Evolutionary conservation across 2,329 filamentous ascomycete species (phyloP).

Genomic region (Drechslerella dactyloides): DNA sequence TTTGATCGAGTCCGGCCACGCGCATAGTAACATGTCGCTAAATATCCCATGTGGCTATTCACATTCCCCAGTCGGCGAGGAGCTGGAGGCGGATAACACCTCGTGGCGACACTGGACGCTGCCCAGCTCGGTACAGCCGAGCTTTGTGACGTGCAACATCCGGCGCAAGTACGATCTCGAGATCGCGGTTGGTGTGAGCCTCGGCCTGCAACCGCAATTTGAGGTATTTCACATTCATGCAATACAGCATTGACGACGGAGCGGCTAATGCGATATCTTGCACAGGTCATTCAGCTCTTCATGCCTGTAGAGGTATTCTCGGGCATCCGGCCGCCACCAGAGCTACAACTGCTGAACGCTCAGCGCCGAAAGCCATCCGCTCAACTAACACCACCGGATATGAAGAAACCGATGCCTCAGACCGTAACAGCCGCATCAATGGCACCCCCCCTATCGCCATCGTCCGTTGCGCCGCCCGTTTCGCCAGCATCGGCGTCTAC

Average conservation of each 20-base stretch:
- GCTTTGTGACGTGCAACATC: slow-evolving; percentile 88
- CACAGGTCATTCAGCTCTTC: slow-evolving; percentile 79
- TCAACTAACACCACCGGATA: slow-evolving; percentile 18
- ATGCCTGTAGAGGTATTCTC: slow-evolving; percentile 84
- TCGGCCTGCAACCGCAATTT: slow-evolving; percentile 67
- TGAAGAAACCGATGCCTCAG: slow-evolving; percentile 9
- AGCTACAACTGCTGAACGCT: slow-evolving; percentile 61
- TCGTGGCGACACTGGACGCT: slow-evolving; percentile 76
- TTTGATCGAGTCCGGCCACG: slow-evolving; percentile 76
- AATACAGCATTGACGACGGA: background rate
- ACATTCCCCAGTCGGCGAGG: slow-evolving; percentile 67
- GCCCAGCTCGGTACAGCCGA: slow-evolving; percentile 84
- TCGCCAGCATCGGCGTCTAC: slow-evolving; percentile 11
- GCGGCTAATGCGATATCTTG: slow-evolving; percentile 57
- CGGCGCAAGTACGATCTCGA: slow-evolving; percentile 82
- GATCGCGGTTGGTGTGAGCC: slow-evolving; percentile 76
- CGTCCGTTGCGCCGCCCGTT: slow-evolving; percentile 33
- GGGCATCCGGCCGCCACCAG: slow-evolving; percentile 79
- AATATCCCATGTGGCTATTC: slow-evolving; percentile 70
- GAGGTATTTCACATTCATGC: slow-evolving; percentile 56
- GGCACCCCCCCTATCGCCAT: slow-evolving; percentile 12
- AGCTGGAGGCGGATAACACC: slow-evolving; percentile 71
- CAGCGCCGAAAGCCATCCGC: slow-evolving; percentile 24
- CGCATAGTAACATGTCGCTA: slow-evolving; percentile 75
- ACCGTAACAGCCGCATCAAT: slow-evolving; percentile 19